Base-by-base conservation (phyloP, 2,329 filamentous ascomycete species). In the Apiospora arundinis region DNA sequence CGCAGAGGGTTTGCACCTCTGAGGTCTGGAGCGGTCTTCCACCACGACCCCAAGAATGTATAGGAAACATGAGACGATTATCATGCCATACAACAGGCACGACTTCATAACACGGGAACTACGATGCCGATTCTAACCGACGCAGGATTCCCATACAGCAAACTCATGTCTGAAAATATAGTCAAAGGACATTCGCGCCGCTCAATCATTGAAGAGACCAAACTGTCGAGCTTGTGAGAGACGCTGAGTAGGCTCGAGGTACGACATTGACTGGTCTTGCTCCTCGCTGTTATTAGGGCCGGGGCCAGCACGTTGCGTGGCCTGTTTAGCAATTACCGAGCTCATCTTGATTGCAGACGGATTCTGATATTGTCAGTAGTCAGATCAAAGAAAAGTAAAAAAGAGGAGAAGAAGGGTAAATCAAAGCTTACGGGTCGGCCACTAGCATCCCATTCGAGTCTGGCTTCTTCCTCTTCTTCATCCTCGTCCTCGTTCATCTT, bases 401-500 rank as follows among this genome's bases (percentile, higher is more conserved):
- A 45, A 16, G 1, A 45, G 42, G 16, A 18, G 42, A 4, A 45
- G 42, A 45, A 18, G 42, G n/a, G 48, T 70, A 14, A 9, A 68
- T 70, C 32, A 6, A 32, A 32, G 81, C 86, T 84, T 81, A 92
- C 91, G 74, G 87, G 85, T 67, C 92, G 87, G 48, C 87, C 89
- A 77, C 88, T 92, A 69, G 91, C 87, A 80, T 95, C 92, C 93
- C 93, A 95, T 48, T 91, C 91, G 63, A 95, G 82, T 75, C 91
- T 90, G 68, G 91, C 90, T 74, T 90, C 88, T 70, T 90, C 89
- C 42, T 91, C 91, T 8, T 89, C 89, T 32, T 56, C 67, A 16
- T 91, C 87, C 32, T 88, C 90, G 28, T 88, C 90, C 69, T 89
- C 83, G 21, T 82, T 81, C 4, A 86, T 85, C 40, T 88, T 87